A percentile compares a stretch with the other conserved stretches of the same genome.
These are phyloP conservation scores for Aureobasidium sp. DNA, from an alignment of 2,329 filamentous ascomycete genomes.

Conservation along the genomic window DNA sequence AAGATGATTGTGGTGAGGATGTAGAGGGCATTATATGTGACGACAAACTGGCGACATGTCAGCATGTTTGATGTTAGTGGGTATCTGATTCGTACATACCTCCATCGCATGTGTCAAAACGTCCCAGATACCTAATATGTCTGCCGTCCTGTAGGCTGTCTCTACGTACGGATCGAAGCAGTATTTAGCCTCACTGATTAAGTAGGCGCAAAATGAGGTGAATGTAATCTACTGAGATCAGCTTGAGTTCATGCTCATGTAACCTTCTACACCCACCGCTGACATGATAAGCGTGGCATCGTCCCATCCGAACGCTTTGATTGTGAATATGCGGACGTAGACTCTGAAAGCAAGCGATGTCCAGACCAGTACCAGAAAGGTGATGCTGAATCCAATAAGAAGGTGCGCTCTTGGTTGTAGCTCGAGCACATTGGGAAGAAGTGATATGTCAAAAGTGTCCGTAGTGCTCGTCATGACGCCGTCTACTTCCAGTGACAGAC, in stretches of 20 bases:
- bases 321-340: conserved; percentile 15
- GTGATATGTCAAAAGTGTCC: not conserved
- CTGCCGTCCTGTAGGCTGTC: not conserved
- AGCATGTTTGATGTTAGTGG: not conserved
- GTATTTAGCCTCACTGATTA: not conserved
- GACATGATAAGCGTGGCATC: conserved; percentile 13
- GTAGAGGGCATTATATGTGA: conserved; percentile 13
- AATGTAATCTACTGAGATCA: not conserved
- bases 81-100: not conserved
- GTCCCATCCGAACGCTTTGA: conserved; percentile 17
- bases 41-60: not conserved
- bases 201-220: not conserved
- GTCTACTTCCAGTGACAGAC: not conserved
- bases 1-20: conserved; percentile 15
- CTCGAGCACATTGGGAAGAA: conserved; percentile 4
- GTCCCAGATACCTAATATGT: not conserved
- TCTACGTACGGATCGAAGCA: not conserved
- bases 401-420: not conserved
- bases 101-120: conserved; percentile 2
- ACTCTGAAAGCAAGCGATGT: conserved; percentile 6
- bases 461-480: not conserved
- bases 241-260: not conserved
- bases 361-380: conserved; percentile 13
- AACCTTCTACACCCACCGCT: not conserved
- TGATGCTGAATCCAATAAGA: not conserved